phyloP scores from a whole-genome alignment of 176 grass and related monocot genomes.

The Phyllostachys edulis region DNA sequence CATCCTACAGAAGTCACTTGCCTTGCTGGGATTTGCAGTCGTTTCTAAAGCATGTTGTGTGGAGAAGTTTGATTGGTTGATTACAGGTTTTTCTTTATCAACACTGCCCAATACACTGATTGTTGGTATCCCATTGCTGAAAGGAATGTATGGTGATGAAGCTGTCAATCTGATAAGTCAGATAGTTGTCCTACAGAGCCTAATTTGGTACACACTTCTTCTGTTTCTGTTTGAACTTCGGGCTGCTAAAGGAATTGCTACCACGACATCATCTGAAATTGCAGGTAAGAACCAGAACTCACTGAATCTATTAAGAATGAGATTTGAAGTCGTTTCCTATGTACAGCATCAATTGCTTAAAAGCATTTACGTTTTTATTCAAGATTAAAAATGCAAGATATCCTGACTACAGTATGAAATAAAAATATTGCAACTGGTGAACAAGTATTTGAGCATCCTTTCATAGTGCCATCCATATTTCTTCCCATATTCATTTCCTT shows the following conservation, averaged over 20 bases:
- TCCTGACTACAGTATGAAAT: neutral
- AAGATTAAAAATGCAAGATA: neutral
- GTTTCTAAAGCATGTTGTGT: constrained; percentile 45
- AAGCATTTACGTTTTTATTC: neutral
- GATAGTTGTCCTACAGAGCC: constrained; percentile 91
- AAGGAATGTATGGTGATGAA: constrained; percentile 89
- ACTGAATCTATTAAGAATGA: constrained; percentile 19
- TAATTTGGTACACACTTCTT: constrained; percentile 82
- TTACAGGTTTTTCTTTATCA: constrained; percentile 83
- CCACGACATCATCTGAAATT: constrained; percentile 48
- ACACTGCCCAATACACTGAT: constrained; percentile 92
- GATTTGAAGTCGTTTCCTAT: constrained; percentile 25
- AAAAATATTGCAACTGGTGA: neutral
- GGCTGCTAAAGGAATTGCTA: constrained; percentile 41
- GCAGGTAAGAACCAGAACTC: constrained; percentile 57
- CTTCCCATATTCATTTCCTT: neutral
- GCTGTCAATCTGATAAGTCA: constrained; percentile 73
- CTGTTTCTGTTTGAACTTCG: constrained; percentile 73
- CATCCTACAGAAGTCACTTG: constrained; percentile 62
- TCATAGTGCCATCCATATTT: neutral
- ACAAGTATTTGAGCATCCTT: neutral
- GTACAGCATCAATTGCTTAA: constrained; percentile 2
- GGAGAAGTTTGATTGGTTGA: constrained; percentile 71
- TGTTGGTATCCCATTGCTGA: constrained; percentile 87
- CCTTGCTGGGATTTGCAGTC: constrained; percentile 52